Conservation (phyloP, 164 flowering plant species). For the Berberis vulgaris region DNA sequence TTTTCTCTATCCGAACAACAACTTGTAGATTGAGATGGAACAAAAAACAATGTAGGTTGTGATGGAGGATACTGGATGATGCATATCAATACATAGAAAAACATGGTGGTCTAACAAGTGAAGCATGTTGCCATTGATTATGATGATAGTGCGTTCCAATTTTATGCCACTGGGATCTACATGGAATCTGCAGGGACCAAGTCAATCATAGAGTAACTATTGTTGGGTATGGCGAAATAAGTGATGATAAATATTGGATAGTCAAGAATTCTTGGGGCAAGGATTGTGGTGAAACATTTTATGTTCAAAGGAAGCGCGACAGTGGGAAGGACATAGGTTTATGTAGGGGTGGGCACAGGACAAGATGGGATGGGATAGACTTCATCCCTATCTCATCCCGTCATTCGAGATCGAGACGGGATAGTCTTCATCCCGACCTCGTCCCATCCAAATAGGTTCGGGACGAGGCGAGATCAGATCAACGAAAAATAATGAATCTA, state of each 20-base stretch:
- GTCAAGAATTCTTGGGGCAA: slow-evolving; percentile 15
- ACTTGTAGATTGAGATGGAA: slow-evolving; percentile 8
- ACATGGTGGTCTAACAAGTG: slow-evolving; percentile 9
- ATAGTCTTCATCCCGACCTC: no score
- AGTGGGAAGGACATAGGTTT: no score
- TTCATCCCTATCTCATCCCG: no score
- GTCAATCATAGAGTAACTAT: slow-evolving; percentile 10
- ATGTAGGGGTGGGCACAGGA: no score
- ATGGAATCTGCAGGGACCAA: slow-evolving; percentile 1
- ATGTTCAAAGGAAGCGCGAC: slow-evolving; percentile 5
- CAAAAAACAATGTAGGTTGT: slow-evolving; percentile 3
- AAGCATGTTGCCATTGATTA: slow-evolving; percentile 9
- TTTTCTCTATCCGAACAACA: slow-evolving; percentile 12
- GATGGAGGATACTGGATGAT: slow-evolving; percentile 8
- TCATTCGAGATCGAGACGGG: no score
- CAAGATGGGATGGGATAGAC: no score
- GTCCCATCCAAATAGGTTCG: no score
- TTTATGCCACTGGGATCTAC: slow-evolving; percentile 5
- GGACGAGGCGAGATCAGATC: no score
- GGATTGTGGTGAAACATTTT: slow-evolving; percentile 10
- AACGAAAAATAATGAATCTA: no score
- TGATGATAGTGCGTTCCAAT: slow-evolving; percentile 3
- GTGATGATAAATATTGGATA: not conserved
- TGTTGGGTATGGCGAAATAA: slow-evolving; percentile 9
- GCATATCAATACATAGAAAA: slow-evolving; percentile 8